These are phyloP conservation scores for Pelargonium cotyledonis DNA, from an alignment of 441 rosid genomes.

Conservation along the genomic window DNA sequence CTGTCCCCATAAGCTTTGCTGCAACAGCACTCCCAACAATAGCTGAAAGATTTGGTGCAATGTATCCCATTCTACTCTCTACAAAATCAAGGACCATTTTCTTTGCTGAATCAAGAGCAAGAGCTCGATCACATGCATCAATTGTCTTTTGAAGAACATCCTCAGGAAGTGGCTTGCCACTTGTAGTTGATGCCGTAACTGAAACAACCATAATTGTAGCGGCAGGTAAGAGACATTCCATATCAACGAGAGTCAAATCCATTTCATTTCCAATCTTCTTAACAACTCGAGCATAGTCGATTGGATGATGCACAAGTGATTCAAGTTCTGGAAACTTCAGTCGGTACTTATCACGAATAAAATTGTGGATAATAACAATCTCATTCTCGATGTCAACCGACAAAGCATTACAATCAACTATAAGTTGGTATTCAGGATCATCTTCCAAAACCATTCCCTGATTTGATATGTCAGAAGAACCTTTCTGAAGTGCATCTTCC, in stretches of 20 bases:
- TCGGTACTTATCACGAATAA: conserved; percentile 77
- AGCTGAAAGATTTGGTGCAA: conserved; percentile 82
- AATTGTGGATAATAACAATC: conserved; percentile 73
- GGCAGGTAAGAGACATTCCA: conserved; percentile 73
- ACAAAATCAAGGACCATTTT: conserved; percentile 91
- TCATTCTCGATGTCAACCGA: conserved; percentile 88
- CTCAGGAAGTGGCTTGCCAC: conserved; percentile 79
- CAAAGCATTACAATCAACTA: conserved; percentile 80
- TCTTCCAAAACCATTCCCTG: conserved; percentile 72
- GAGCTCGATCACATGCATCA: conserved; percentile 86
- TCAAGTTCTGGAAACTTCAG: conserved; percentile 88
- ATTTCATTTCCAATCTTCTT: conserved; percentile 78
- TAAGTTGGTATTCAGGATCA: conserved; percentile 85
- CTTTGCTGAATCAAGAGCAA: conserved; percentile 65
- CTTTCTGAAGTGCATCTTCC: conserved; percentile 64
- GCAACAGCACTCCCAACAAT: conserved; percentile 96
- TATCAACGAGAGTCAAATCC: conserved; percentile 77
- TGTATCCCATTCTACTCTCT: conserved; percentile 88
- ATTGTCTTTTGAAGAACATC: conserved; percentile 66
- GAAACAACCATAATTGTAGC: conserved; percentile 87
- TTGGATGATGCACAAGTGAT: conserved; percentile 76
- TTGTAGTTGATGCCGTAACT: conserved; percentile 83
- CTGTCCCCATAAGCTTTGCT: conserved; percentile 90
- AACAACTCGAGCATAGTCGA: conserved; percentile 86
- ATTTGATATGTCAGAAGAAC: conserved; percentile 36